Base-by-base conservation (phyloP, 2,329 filamentous ascomycete genomes). In the Thermoascus crustaceus region DNA sequence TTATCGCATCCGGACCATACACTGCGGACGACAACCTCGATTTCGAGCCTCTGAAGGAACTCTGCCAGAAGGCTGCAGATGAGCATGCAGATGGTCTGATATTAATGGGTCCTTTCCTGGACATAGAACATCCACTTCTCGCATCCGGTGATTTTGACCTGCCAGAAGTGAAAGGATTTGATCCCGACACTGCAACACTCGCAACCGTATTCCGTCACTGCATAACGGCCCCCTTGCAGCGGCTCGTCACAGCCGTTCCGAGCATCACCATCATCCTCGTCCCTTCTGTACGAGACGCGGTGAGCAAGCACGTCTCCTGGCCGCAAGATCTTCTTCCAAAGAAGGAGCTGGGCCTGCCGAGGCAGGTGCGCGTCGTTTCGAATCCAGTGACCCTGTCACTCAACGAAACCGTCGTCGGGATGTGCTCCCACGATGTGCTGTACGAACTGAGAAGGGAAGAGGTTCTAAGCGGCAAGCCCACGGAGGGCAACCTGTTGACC, bases 1-100 rank as follows among this genome's bases (percentile, higher is more conserved):
- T 95, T 23, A 72, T 89, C 39, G 85, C 82, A 2, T 76, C 86
- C 0, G 91, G 91, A 0, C 91, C 91, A 0, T 98, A 93, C 61
- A 94, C 88, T 0, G 78, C 87, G 2, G 88, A 96, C 48, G 84
- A 89, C 51, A 93, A 93, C 53, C 78, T 98, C 30, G 82, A 87
- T 46, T 98, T 88, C 54, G 84, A 93, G 51, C 83, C 89, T 5
- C 68, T 98, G 2, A 79, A 87, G 50, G 78, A 84, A 19, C 72
- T 98, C 10, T 89, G 89, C 55, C 73, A 75, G 46, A 80, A 81
- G 49, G 87, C 88, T 6, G 78, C 78, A 10, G 78, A 85, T 44
- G 75, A 72, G 14, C 80, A 76, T 44, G 83, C 81, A 7, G 91
- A 98, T 56, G 76, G 77, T 3, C 64, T 98, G 18, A 73, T 96